phyloP scores from a whole-genome alignment of 1,284 basidiomycete species.

The Sporisorium reilianum region DNA sequence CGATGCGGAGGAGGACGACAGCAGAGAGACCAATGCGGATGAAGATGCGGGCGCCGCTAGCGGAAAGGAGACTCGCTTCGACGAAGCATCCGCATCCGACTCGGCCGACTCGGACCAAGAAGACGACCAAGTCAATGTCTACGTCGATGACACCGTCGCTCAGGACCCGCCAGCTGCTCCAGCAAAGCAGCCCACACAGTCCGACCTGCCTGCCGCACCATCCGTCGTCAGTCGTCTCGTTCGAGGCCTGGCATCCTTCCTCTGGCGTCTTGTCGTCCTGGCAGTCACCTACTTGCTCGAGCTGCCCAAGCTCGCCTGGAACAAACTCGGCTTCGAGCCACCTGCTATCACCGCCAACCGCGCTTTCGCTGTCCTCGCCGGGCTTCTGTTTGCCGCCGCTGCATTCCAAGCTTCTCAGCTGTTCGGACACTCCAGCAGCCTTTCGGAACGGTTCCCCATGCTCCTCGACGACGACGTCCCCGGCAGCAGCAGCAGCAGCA shows the following conservation, averaged over 20 bases:
- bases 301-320: conserved; percentile 3
- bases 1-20: conserved; percentile 24
- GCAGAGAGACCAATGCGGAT: conserved; percentile 11
- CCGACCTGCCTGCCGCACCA: not conserved
- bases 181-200: not conserved
- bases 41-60: conserved; percentile 34
- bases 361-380: not conserved
- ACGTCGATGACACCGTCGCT: too few relatives aligned
- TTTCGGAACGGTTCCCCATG: not conserved
- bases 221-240: not conserved
- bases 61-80: conserved; percentile 48
- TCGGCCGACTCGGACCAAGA: conserved; percentile 6
- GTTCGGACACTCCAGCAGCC: not conserved
- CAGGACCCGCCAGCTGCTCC: not conserved
- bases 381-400: not conserved
- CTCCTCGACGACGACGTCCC: conserved; percentile 16
- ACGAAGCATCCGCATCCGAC: conserved; percentile 27
- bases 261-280: not conserved
- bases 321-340: not conserved
- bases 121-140: not conserved
- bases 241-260: not conserved
- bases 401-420: not conserved
- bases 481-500: conserved; percentile 5
- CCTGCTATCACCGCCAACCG: not conserved
- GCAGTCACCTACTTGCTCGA: conserved; percentile 1